These are phyloP conservation scores for Amauroascus niger DNA, from an alignment of 2,329 filamentous ascomycete species.

Conservation along the genomic window DNA sequence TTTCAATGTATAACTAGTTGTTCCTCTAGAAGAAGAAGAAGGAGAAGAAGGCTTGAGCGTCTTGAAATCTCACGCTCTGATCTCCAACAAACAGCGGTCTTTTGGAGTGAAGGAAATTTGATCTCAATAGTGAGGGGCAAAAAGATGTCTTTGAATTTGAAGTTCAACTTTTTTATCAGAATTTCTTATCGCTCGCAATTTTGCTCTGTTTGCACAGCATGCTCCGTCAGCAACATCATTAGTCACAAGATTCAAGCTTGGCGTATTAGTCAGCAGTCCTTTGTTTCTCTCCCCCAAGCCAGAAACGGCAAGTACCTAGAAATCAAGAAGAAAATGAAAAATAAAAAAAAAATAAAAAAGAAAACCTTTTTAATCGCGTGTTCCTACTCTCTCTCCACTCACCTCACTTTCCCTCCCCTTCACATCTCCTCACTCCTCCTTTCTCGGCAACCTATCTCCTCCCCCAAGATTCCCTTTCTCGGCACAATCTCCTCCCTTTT, in stretches of 20 bases:
- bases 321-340: not conserved
- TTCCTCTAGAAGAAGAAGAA: no score
- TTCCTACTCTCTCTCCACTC: not conserved
- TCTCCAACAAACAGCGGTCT: no score
- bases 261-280: slow-evolving; percentile 3
- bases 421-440: no score
- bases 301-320: slow-evolving; percentile 8
- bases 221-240: not conserved
- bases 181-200: slow-evolving; percentile 11
- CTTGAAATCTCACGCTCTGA: no score
- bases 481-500: no score
- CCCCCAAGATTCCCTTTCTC: no score
- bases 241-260: not conserved
- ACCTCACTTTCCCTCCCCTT: not conserved
- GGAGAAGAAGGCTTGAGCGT: no score
- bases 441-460: no score
- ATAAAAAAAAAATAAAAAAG: not conserved
- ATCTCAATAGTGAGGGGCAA: slow-evolving; percentile 2
- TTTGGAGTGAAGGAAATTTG: no score
- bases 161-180: slow-evolving; percentile 2
- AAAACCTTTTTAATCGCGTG: not conserved
- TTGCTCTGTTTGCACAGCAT: slow-evolving; percentile 14
- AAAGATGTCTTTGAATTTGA: not conserved
- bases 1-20: no score
- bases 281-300: not conserved